Conservation (phyloP, 768 basidiomycete species). For the Lepiota venenata region DNA sequence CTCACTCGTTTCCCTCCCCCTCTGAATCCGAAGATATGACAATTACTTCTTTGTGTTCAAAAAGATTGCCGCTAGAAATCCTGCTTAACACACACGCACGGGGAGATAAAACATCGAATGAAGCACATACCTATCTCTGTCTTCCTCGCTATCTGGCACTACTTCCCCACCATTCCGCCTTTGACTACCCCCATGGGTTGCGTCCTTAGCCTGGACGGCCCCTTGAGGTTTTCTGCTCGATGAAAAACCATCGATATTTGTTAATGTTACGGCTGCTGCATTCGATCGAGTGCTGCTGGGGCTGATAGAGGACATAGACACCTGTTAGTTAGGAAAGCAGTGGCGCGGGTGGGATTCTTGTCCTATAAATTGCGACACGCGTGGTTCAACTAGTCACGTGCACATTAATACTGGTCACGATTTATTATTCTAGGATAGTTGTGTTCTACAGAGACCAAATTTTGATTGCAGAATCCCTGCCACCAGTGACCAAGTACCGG, state of each 20-base stretch:
- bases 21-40: conserved; percentile 53
- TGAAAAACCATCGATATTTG: background rate
- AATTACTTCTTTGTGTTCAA: conserved; percentile 35
- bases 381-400: conserved; percentile 12
- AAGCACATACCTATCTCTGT: conserved; percentile 29
- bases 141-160: conserved; percentile 49
- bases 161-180: conserved; percentile 23
- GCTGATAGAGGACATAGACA: background rate
- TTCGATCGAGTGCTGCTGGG: background rate
- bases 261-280: background rate
- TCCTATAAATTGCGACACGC: conserved; percentile 1
- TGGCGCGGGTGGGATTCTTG: background rate
- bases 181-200: background rate
- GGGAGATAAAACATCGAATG: background rate
- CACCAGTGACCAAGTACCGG: conserved; percentile 89
- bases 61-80: background rate
- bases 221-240: background rate
- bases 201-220: background rate
- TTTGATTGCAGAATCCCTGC: conserved; percentile 81
- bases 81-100: background rate
- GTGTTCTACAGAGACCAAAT: conserved; percentile 80
- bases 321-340: background rate
- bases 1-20: conserved; percentile 16
- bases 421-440: background rate
- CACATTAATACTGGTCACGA: too few species aligned